Evolutionary conservation across 139 green algal species (phyloP), one percentile per base, ranked within the genome.

Genomic region (Chlorella sp.): DNA sequence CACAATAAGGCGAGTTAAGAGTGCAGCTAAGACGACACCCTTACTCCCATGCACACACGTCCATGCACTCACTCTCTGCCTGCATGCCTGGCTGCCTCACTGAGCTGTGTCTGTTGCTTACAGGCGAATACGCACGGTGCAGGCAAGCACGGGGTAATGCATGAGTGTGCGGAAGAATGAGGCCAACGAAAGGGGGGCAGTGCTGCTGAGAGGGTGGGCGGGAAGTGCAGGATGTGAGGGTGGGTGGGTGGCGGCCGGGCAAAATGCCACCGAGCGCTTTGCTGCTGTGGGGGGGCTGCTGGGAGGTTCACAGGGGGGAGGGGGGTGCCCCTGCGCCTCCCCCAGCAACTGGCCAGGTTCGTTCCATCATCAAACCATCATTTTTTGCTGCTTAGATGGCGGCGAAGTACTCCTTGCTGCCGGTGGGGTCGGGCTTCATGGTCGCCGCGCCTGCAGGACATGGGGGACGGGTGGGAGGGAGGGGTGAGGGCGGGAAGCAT

Each of bases 361-460:
- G 5, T 57, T 57, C 48, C 48, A 16, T 57, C 48, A 9, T 57
- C 48, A 57, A 9, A 57, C 9, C 48, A 57, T 57, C 48, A 71
- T n/a, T n/a, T n/a, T n/a, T n/a, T n/a, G n/a, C 22, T 71, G 75
- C 42, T 85, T 61, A 85, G 42, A 85, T 85, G 42, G 42, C 48
- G 53, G 79, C 26, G 48, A 85, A 85, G 79, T 85, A 85, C 79
- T 85, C 96, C 96, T 98, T 98, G 90, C 92, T 97, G 80, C 91
- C 95, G 83, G 96, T 94, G 71, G 97, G 94, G 87, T 92, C 87
- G 78, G 93, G 90, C 91, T 94, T 93, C 90, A 94, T 93, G 87
- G 79, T 87, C 21, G 64, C 64, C 0, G 42, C 19, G 69, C 85
- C 85, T 88, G 85, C 68, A 81, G 11, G 37, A 32, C 7, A 64